phyloP scores from a whole-genome alignment of 345 rosid species.

The Pelargonium nanum region DNA sequence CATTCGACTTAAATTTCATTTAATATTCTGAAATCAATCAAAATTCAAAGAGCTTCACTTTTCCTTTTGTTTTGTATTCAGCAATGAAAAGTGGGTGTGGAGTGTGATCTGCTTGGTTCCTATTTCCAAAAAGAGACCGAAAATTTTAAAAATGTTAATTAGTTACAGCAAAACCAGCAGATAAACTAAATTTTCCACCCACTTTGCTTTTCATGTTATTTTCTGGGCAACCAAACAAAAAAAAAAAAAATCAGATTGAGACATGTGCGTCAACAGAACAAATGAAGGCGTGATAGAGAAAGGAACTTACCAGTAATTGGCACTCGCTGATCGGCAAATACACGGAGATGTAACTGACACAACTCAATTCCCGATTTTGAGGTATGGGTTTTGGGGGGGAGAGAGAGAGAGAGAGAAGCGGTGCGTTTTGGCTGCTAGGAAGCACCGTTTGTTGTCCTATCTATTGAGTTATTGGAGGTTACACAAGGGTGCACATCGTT shows the following conservation, averaged over 20 bases:
- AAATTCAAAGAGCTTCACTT: too few species aligned
- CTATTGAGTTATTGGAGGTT: too few species aligned
- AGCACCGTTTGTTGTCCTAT: too few species aligned
- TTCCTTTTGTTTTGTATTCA: not conserved
- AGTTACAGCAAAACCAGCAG: too few species aligned
- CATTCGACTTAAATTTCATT: not conserved
- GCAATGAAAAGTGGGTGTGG: not conserved
- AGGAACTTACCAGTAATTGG: not conserved
- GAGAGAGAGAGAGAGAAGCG: too few species aligned
- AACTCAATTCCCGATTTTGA: too few species aligned
- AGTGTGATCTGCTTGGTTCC: not conserved
- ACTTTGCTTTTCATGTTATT: not conserved
- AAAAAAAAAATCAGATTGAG: not conserved
- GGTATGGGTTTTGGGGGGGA: too few species aligned
- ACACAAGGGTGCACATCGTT: too few species aligned
- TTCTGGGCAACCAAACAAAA: not conserved
- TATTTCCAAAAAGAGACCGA: too few species aligned
- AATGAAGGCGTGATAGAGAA: not conserved
- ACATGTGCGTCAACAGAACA: too few species aligned
- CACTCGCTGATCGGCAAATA: not conserved
- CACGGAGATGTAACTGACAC: too few species aligned
- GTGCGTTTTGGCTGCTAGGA: not conserved
- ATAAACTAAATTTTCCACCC: not conserved
- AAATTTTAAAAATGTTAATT: too few species aligned
- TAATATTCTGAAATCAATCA: not conserved